Evolutionary conservation across 441 rosid genomes (phyloP).

Genomic region (Adansonia gregorii): DNA sequence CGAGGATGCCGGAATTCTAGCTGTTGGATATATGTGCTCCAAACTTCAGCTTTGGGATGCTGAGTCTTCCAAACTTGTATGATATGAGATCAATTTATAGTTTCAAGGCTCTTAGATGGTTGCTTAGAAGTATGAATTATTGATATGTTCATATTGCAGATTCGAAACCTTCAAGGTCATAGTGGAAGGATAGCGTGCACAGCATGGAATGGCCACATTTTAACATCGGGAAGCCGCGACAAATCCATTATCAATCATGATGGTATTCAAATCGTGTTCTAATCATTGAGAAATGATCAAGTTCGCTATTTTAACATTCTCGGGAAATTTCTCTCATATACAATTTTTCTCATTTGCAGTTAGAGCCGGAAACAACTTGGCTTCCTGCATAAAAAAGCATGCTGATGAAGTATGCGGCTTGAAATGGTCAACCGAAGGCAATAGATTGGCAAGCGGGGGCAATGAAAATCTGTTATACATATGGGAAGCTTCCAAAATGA

Average conservation of each 20-base stretch:
- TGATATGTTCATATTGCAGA: conserved; percentile 25
- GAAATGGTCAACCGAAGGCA: conserved; percentile 58
- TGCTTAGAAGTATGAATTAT: background rate
- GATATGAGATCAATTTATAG: background rate
- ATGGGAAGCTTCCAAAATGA: conserved; percentile 60
- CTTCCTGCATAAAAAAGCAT: conserved; percentile 42
- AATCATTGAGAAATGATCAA: background rate
- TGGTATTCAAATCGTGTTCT: conserved; percentile 32
- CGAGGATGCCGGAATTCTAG: conserved; percentile 41
- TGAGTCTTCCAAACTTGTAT: conserved; percentile 53
- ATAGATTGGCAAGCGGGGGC: conserved; percentile 62
- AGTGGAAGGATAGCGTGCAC: conserved; percentile 39
- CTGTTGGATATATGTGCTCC: conserved; percentile 47
- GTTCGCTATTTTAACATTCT: background rate
- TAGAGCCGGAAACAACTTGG: conserved; percentile 37
- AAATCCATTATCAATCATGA: conserved; percentile 51
- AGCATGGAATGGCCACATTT: conserved; percentile 47
- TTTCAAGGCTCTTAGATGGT: conserved; percentile 17
- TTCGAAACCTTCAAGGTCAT: conserved; percentile 48
- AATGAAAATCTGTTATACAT: conserved; percentile 50
- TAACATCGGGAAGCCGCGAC: conserved; percentile 58
- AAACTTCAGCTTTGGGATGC: conserved; percentile 53
- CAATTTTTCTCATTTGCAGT: conserved; percentile 34
- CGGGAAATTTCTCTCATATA: background rate
- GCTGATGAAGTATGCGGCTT: conserved; percentile 52